Base-by-base conservation (phyloP, 2,329 filamentous ascomycete genomes). In the Cladosporium sp. region DNA sequence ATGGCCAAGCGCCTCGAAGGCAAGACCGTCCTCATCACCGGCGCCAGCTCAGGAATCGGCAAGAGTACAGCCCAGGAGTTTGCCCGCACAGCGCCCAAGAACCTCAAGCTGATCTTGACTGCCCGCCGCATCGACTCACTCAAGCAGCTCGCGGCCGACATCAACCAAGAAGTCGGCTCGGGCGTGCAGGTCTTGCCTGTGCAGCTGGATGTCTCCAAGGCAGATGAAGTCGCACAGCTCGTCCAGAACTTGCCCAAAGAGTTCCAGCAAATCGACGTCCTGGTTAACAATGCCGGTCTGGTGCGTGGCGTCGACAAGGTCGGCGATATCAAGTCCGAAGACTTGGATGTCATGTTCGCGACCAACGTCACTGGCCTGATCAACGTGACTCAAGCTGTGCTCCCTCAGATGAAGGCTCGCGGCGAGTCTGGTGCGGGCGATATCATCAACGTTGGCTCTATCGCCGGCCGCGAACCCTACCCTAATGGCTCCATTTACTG, bases 291-390 rank as follows among this genome's bases (percentile, higher is more conserved):
- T 83, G 94, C 94, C 23, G 94, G 94, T 50, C 86, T 97, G 23
- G 94, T 97, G 67, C 94, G 91, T 79, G 93, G 93, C 69, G 87
- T 97, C 14, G 94, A 91, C 59, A 88, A 90, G 76, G 92, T 93
- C 1, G 93, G 93, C 21, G 86, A 91, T 49, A 97, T 99, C 76
- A 85, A 84, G 18, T 85, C 91, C 73, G 88, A 89, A 66, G 94
- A 99, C 80, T 90, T 97, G 72, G 84, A 90, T 72, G 75, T 89
- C 77, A 97, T 98, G 93, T 92, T 97, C 76, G 81, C 86, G 56
- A 98, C 95, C 66, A 99, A 99, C 77, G 93, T 98, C 62, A 95
- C 91, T 1, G 95, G 95, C 31, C 84, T 99, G 37, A 95, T 99
- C 82, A 91, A 94, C 83, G 92, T 98, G 90, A 98, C 95, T 0